phyloP scores from a whole-genome alignment of 2,329 filamentous ascomycete species.

The Penicillium sp. region DNA sequence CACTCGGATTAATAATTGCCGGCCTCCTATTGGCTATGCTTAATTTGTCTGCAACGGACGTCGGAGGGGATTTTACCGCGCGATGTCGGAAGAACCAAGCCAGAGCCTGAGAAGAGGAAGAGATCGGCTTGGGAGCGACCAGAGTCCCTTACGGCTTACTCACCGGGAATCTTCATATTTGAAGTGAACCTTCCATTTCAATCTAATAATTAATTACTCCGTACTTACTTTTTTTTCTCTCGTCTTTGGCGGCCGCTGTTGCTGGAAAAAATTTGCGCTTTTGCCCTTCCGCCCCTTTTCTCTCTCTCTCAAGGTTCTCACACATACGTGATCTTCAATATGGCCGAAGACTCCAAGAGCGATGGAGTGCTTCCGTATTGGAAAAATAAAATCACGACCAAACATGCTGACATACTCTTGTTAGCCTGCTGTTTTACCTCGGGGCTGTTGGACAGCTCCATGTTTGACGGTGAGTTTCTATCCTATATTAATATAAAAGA shows the following conservation, averaged over 20 bases:
- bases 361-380: not conserved
- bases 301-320: too few relatives aligned
- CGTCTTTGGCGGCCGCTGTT: not conserved
- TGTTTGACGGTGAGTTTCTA: not conserved
- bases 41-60: too few relatives aligned
- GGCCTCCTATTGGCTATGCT: too few relatives aligned
- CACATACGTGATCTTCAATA: not conserved
- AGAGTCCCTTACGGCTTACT: too few relatives aligned
- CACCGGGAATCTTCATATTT: too few relatives aligned
- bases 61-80: too few relatives aligned
- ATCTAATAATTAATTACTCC: too few relatives aligned
- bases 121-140: too few relatives aligned
- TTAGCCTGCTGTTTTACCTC: not conserved
- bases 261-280: not conserved
- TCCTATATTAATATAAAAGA: not conserved
- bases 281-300: not conserved
- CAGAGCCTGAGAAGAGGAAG: too few relatives aligned
- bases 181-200: too few relatives aligned
- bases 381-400: not conserved
- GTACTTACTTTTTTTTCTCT: not conserved
- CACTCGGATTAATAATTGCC: too few relatives aligned
- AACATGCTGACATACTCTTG: not conserved
- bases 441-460: not conserved
- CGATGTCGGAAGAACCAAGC: too few relatives aligned
- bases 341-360: not conserved